phyloP scores from a whole-genome alignment of 805 yeast genomes.

The Starmerella apicola region DNA sequence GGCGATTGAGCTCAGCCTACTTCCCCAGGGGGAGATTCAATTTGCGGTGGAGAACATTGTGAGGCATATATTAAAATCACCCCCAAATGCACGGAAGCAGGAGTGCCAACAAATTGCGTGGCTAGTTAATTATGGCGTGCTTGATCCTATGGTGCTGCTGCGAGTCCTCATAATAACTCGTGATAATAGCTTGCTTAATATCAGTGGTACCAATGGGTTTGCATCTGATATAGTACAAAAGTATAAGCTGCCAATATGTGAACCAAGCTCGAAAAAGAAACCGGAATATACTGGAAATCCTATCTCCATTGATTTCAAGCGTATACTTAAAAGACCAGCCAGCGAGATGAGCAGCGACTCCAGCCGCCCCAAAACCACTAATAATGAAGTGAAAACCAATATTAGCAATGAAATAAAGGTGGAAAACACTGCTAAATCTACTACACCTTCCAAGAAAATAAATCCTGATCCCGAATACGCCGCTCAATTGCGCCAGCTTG shows the following conservation, averaged over 20 bases:
- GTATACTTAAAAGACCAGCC: too few species aligned
- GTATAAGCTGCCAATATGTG: constrained; percentile 2
- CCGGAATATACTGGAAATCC: too few species aligned
- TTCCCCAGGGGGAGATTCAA: neutral
- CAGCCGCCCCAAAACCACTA: too few species aligned
- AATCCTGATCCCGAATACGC: too few species aligned
- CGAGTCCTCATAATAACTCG: constrained; percentile 3
- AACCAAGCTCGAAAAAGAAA: too few species aligned
- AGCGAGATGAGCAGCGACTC: too few species aligned
- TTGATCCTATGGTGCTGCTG: constrained; percentile 8
- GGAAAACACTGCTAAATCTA: too few species aligned
- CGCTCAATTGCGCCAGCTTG: neutral
- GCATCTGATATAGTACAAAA: constrained; percentile 7
- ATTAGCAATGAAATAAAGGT: too few species aligned
- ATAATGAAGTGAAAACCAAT: too few species aligned
- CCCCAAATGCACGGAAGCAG: neutral
- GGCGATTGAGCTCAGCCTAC: neutral
- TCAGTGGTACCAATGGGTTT: constrained; percentile 11
- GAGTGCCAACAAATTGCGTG: constrained; percentile 5
- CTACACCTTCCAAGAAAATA: too few species aligned
- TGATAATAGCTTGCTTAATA: neutral
- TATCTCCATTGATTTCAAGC: too few species aligned
- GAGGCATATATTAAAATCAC: neutral
- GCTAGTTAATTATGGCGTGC: constrained; percentile 7
- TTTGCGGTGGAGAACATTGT: neutral